Percentiles rank a stretch among this genome's conserved stretches.
phyloP scores from a whole-genome alignment of 768 basidiomycete genomes.

The Piloderma croceum region DNA sequence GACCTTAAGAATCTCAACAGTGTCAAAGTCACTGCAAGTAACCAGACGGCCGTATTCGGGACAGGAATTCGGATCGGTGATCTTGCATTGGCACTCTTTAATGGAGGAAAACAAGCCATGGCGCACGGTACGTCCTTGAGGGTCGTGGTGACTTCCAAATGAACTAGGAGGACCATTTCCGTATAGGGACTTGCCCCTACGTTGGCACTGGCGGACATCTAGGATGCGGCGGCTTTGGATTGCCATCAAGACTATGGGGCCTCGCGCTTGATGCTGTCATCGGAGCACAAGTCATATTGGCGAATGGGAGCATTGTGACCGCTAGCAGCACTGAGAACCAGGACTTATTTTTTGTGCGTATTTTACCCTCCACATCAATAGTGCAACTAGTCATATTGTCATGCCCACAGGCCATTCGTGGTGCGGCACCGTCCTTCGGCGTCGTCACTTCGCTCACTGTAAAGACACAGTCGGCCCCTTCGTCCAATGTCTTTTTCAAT shows the following conservation, averaged over 20 bases:
- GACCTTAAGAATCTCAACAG: too few relatives aligned
- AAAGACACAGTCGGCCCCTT: too few relatives aligned
- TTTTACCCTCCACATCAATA: too few relatives aligned
- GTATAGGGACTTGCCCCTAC: conserved; percentile 50
- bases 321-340: conserved; percentile 32
- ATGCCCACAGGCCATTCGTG: too few relatives aligned
- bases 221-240: conserved; percentile 40
- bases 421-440: too few relatives aligned
- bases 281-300: too few relatives aligned
- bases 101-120: conserved; percentile 32
- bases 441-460: too few relatives aligned
- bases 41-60: conserved; percentile 36
- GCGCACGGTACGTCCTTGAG: too few relatives aligned
- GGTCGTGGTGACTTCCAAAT: conserved; percentile 3
- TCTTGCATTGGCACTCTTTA: conserved; percentile 35
- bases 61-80: conserved; percentile 44
- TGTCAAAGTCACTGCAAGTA: too few relatives aligned
- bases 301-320: conserved; percentile 37
- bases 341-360: conserved; percentile 49
- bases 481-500: too few relatives aligned
- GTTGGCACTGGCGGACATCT: conserved; percentile 23
- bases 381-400: too few relatives aligned
- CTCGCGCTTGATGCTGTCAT: conserved; percentile 43
- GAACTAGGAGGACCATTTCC: too few relatives aligned
- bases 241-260: conserved; percentile 45